Evolutionary conservation across 441 rosid genomes (phyloP).

Genomic region (Hura crepitans): DNA sequence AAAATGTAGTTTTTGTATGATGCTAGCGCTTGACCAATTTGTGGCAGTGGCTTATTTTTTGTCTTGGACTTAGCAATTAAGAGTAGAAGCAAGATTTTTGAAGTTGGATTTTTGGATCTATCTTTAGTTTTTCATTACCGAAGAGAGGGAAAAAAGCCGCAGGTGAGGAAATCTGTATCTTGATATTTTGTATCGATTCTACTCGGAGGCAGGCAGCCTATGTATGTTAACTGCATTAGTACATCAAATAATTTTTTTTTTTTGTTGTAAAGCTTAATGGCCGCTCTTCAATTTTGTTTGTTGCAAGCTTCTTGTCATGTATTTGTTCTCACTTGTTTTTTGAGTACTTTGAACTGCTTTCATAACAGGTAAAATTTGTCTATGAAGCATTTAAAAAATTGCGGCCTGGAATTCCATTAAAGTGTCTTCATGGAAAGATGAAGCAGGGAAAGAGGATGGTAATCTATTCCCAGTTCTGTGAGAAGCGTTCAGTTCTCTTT

Average conservation of each 20-base stretch:
- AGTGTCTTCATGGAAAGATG: conserved; percentile 92
- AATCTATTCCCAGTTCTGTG: conserved; percentile 77
- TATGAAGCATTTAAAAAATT: conserved; percentile 87
- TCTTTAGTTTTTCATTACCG: background rate
- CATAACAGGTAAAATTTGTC: conserved; percentile 75
- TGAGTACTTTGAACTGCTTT: background rate
- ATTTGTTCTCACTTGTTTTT: background rate
- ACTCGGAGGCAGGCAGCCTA: background rate
- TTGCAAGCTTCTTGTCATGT: background rate
- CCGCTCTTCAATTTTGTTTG: background rate
- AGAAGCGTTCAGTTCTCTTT: conserved; percentile 76
- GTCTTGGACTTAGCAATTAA: background rate
- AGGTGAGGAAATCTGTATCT: background rate
- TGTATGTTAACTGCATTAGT: background rate
- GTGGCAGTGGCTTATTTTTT: background rate
- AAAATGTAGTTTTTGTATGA: too few species aligned
- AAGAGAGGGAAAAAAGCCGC: background rate
- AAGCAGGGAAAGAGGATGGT: conserved; percentile 76
- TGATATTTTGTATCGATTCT: background rate
- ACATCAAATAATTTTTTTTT: background rate
- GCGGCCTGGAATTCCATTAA: conserved; percentile 88
- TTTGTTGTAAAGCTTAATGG: background rate
- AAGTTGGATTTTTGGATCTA: background rate
- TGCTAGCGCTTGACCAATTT: too few species aligned
- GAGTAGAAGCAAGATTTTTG: background rate